These are phyloP conservation scores for Furculomyces boomerangus DNA, from an alignment of 371 early-diverging fungal genomes.

Conservation along the genomic window DNA sequence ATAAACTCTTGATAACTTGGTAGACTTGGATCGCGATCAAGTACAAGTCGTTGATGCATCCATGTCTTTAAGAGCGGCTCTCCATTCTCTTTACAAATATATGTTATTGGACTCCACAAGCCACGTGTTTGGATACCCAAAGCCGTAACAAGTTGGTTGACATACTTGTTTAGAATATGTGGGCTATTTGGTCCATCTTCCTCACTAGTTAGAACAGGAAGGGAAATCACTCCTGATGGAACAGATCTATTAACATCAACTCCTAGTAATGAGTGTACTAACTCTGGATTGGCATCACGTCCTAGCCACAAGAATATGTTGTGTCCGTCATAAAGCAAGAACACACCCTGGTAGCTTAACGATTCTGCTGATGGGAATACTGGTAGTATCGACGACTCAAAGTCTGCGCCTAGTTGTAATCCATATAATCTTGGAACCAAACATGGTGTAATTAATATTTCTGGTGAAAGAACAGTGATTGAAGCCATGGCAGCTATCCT, in stretches of 20 bases:
- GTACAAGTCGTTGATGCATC: slow-evolving; percentile 75
- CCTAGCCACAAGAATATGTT: slow-evolving; percentile 84
- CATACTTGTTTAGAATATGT: slow-evolving; percentile 18
- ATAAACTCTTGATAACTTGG: slow-evolving; percentile 74
- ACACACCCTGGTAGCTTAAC: slow-evolving; percentile 66
- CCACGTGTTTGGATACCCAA: slow-evolving; percentile 10
- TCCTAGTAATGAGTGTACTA: slow-evolving; percentile 31
- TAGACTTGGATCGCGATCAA: slow-evolving; percentile 67
- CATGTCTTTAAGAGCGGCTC: slow-evolving; percentile 63
- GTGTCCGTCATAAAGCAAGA: slow-evolving; percentile 62
- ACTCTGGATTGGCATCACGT: slow-evolving; percentile 49
- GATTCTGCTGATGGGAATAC: slow-evolving; percentile 64
- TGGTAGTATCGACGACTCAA: background rate
- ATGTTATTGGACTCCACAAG: slow-evolving; percentile 27
- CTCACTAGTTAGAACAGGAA: slow-evolving; percentile 14
- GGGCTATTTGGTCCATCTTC: slow-evolving; percentile 6
- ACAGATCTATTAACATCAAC: slow-evolving; percentile 9
- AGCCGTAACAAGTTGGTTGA: slow-evolving; percentile 15
- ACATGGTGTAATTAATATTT: slow-evolving; percentile 44
- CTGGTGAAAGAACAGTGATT: slow-evolving; percentile 57
- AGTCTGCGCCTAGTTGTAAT: slow-evolving; percentile 33
- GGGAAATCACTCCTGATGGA: slow-evolving; percentile 14
- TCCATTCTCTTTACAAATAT: slow-evolving; percentile 82
- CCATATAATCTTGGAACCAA: slow-evolving; percentile 65
- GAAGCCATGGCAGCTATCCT: slow-evolving; percentile 51